Conservation (phyloP, 768 basidiomycete genomes). For the Auriscalpium orientale region DNA sequence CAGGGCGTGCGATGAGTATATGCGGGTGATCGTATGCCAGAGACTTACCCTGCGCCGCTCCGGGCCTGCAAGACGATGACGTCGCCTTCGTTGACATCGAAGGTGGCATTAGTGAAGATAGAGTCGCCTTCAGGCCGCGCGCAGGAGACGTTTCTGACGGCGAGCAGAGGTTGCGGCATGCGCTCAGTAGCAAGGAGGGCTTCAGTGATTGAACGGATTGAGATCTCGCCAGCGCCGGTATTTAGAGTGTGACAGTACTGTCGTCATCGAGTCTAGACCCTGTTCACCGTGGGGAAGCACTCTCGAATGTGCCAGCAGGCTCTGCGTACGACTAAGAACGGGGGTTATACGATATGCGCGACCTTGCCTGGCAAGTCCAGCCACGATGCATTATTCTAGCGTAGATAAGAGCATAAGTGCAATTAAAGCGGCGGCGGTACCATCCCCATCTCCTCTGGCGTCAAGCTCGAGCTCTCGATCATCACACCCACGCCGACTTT, state of each 20-base stretch:
- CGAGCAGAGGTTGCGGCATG: constrained; percentile 31
- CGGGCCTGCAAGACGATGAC: constrained; percentile 72
- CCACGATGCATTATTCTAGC: constrained; percentile 14
- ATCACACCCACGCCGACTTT: constrained; percentile 97
- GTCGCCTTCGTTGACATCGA: constrained; percentile 64
- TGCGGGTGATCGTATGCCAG: not conserved
- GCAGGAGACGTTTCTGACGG: constrained; percentile 45
- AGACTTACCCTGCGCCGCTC: constrained; percentile 62
- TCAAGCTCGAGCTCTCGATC: constrained; percentile 82
- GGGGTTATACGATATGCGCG: not conserved
- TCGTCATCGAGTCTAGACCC: too few species aligned
- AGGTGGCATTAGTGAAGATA: constrained; percentile 54
- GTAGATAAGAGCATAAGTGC: constrained; percentile 9
- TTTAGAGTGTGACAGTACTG: too few species aligned
- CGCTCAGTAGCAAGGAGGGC: not conserved
- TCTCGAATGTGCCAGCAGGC: too few species aligned
- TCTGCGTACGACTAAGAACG: not conserved
- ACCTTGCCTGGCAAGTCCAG: not conserved
- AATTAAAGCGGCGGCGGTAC: constrained; percentile 16
- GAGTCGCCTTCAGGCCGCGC: constrained; percentile 35
- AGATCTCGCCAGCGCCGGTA: too few species aligned
- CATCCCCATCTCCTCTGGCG: constrained; percentile 73
- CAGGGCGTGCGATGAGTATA: not conserved
- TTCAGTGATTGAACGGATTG: too few species aligned
- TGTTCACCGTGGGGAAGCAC: too few species aligned